Percentiles rank a stretch among this genome's conserved stretches.
phyloP scores from a whole-genome alignment of 768 basidiomycete species.

The Pisolithus microcarpus region DNA sequence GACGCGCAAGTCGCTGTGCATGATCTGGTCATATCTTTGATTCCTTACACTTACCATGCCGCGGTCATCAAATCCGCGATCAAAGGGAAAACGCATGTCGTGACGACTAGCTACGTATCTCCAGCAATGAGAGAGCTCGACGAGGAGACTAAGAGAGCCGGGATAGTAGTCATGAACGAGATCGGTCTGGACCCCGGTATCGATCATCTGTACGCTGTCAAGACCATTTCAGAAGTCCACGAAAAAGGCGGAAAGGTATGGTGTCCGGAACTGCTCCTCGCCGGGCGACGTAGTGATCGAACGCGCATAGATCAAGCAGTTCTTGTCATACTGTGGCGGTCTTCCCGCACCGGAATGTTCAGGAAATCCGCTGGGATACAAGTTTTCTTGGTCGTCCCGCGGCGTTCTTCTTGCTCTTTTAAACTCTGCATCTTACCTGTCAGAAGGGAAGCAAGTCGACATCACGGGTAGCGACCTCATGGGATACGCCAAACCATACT shows the following conservation, averaged over 20 bases:
- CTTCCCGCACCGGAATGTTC: constrained; percentile 88
- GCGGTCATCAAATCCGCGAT: constrained; percentile 84
- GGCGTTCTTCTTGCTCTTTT: constrained; percentile 93
- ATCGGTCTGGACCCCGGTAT: constrained; percentile 96
- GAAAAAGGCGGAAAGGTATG: constrained; percentile 86
- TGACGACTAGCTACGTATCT: constrained; percentile 94
- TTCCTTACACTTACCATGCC: constrained; percentile 90
- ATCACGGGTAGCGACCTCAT: constrained; percentile 82
- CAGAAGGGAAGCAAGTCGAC: constrained; percentile 53
- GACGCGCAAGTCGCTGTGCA: constrained; percentile 76
- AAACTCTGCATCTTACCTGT: constrained; percentile 80
- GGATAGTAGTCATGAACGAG: constrained; percentile 94
- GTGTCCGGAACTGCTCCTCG: background rate
- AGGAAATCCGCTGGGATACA: constrained; percentile 95
- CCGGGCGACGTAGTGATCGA: background rate
- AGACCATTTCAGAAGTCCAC: constrained; percentile 91
- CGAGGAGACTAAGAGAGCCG: constrained; percentile 71
- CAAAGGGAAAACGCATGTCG: constrained; percentile 81
- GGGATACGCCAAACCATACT: constrained; percentile 87
- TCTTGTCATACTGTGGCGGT: constrained; percentile 93
- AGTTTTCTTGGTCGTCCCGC: constrained; percentile 97
- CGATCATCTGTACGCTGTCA: constrained; percentile 89
- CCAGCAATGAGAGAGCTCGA: constrained; percentile 87
- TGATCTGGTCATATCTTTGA: constrained; percentile 93
- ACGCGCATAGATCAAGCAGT: constrained; percentile 64